A percentile compares a stretch with the other conserved stretches of the same genome.
Evolutionary conservation across 208 protist genomes (phyloP).

Genomic region (Trypanosoma congolense): DNA sequence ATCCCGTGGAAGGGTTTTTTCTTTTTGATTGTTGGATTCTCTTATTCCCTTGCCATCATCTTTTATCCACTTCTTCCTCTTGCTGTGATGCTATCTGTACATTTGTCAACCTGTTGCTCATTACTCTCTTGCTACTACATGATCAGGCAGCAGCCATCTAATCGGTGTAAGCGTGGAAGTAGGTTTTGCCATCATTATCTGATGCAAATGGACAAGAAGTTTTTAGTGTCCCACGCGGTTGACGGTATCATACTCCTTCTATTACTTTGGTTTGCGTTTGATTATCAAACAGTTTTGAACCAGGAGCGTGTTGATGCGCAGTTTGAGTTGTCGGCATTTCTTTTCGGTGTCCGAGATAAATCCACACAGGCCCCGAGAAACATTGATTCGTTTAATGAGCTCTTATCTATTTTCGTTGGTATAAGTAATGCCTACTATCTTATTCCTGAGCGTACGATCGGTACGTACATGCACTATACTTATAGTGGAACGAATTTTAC

Average conservation of each 20-base stretch:
- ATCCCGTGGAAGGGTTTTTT: no score
- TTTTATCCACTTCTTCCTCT: no score
- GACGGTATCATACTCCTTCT: slow-evolving; percentile 29
- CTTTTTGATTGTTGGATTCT: background rate
- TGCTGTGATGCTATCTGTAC: no score
- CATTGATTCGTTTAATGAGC: slow-evolving; percentile 43
- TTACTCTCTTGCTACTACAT: no score
- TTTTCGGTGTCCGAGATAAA: slow-evolving; percentile 33
- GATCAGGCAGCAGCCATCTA: no score
- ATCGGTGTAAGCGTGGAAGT: background rate
- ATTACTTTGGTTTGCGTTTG: slow-evolving; percentile 37
- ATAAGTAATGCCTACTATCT: slow-evolving; percentile 41
- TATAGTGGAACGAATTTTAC: slow-evolving; percentile 14
- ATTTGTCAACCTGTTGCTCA: no score
- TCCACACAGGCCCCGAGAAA: slow-evolving; percentile 18
- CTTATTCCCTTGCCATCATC: background rate
- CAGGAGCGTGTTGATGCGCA: slow-evolving; percentile 28
- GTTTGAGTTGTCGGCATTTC: slow-evolving; percentile 33
- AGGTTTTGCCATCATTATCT: no score
- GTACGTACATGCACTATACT: slow-evolving; percentile 58
- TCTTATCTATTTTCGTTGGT: slow-evolving; percentile 29
- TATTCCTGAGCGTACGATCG: slow-evolving; percentile 27
- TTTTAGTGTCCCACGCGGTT: slow-evolving; percentile 34
- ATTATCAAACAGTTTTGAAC: slow-evolving; percentile 41
- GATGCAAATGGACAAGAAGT: slow-evolving; percentile 7